These are phyloP conservation scores for Boehmeria nivea DNA, from an alignment of 306 rosid genomes.

Conservation along the genomic window DNA sequence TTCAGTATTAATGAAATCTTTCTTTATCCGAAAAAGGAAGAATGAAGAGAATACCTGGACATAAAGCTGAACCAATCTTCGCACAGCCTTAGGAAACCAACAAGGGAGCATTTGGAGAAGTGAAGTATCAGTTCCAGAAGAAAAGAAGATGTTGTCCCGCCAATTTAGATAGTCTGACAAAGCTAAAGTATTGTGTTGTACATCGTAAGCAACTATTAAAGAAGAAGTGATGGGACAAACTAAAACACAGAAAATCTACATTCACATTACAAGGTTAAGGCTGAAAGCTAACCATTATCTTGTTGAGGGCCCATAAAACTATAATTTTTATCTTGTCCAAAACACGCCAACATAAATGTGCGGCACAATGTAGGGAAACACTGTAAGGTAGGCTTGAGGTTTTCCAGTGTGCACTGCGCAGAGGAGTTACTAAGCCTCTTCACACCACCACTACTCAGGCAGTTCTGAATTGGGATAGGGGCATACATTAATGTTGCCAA, in stretches of 20 bases:
- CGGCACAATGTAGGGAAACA: constrained; percentile 82
- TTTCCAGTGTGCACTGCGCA: constrained; percentile 91
- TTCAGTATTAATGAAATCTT: no score
- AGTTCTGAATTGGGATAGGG: constrained; percentile 64
- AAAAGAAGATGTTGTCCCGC: constrained; percentile 80
- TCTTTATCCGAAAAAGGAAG: no score
- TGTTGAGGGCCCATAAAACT: constrained; percentile 47
- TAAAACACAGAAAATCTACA: no score
- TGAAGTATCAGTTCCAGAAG: constrained; percentile 83
- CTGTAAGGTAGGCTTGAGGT: constrained; percentile 80
- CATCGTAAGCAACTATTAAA: constrained; percentile 2
- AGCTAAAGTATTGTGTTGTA: constrained; percentile 38
- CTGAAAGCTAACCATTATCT: constrained; percentile 60
- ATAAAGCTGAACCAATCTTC: constrained; percentile 81
- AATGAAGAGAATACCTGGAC: constrained; percentile 69
- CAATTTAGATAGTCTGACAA: constrained; percentile 73
- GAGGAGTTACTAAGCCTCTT: constrained; percentile 69
- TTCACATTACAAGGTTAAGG: no score
- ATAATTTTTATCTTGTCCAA: constrained; percentile 62
- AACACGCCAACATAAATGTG: constrained; percentile 69
- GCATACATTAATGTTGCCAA: constrained; percentile 90
- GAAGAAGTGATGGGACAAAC: no score
- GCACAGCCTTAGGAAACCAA: constrained; percentile 87
- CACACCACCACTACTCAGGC: constrained; percentile 79
- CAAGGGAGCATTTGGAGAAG: constrained; percentile 90